Base-by-base conservation (phyloP, 2,329 filamentous ascomycete genomes). In the Pseudomassariella vexata region DNA sequence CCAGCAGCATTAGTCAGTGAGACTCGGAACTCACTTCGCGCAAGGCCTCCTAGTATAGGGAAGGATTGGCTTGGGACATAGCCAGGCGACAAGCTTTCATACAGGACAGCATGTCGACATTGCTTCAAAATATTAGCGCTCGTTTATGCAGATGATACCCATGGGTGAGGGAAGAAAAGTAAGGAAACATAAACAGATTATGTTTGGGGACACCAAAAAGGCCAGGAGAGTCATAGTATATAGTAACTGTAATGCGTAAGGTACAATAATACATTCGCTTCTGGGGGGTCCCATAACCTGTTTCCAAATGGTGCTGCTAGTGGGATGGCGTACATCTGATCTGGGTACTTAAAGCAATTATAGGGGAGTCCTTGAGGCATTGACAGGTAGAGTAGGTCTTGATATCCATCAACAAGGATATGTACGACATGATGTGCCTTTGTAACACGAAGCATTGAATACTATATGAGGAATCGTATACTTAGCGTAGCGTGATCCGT, bases 241-340 rank as follows among this genome's bases (percentile, higher is more conserved):
- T 48, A 49, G 38, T 32, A 42, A 30, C 49, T 50, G 39, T 49
- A 50, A 49, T 52, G n/a, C n/a, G n/a, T n/a, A n/a, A n/a, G n/a
- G 43, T 25, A 41, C 37, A 49, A 44, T 37, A 37, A 41, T 30
- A 38, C 27, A 39, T 50, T 50, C 45, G 27, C 44, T 50, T 50
- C 47, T 38, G 30, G 18, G 24, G 27, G 31, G 27, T 41, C 33
- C 19, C 32, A 35, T 22, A 19, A 41, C 17, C n/a, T 14, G 24
- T 14, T 5, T 16, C 11, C 24, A n/a, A n/a, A n/a, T n/a, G n/a
- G n/a, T n/a, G n/a, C n/a, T n/a, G n/a, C n/a, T n/a, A n/a, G n/a
- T n/a, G n/a, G n/a, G n/a, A n/a, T n/a, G n/a, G n/a, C n/a, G n/a
- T n/a, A n/a, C n/a, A n/a, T n/a, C n/a, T n/a, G n/a, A n/a, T n/a